These are phyloP conservation scores for Globisporangium lucens DNA, from an alignment of 352 stramenopile genomes.

Conservation along the genomic window DNA sequence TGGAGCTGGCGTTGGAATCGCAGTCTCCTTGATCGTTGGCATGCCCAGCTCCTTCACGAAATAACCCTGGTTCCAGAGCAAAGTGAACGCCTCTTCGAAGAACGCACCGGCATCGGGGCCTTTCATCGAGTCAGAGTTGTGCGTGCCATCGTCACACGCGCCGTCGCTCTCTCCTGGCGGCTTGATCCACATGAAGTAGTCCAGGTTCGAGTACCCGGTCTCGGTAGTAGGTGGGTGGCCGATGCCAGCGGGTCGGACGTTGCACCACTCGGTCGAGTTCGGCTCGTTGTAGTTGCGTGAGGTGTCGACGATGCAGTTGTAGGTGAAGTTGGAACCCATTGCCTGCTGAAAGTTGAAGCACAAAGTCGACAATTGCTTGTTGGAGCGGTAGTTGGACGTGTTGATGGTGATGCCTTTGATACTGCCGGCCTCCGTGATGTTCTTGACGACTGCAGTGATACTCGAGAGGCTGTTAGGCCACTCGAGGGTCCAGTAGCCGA, in stretches of 20 bases:
- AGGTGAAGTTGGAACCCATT: conserved; percentile 24
- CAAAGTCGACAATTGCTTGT: conserved; percentile 34
- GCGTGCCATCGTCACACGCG: conserved; percentile 27
- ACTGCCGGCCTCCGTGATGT: conserved; percentile 25
- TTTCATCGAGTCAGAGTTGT: conserved; percentile 42
- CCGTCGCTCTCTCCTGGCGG: conserved; percentile 64
- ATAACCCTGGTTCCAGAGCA: conserved; percentile 64
- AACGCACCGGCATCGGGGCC: conserved; percentile 55
- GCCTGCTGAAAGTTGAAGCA: conserved; percentile 63
- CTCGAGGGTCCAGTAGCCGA: conserved; percentile 62
- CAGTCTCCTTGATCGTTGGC: conserved; percentile 24
- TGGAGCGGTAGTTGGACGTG: conserved; percentile 77
- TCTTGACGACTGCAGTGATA: conserved; percentile 38
- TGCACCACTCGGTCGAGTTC: conserved; percentile 50
- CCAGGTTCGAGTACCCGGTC: conserved; percentile 44
- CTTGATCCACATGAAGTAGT: conserved; percentile 81
- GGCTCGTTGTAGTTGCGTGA: conserved; percentile 38
- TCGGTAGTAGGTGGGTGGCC: conserved; percentile 40
- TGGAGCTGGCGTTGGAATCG: not conserved
- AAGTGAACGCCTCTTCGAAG: conserved; percentile 50
- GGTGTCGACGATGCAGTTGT: conserved; percentile 68
- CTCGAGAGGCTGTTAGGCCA: conserved; percentile 18
- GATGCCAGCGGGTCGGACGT: conserved; percentile 40
- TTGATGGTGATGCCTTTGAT: conserved; percentile 74
- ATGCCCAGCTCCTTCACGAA: conserved; percentile 46